Evolutionary conservation across 768 basidiomycete genomes (phyloP).

Genomic region (Dacryopinax spathularia): DNA sequence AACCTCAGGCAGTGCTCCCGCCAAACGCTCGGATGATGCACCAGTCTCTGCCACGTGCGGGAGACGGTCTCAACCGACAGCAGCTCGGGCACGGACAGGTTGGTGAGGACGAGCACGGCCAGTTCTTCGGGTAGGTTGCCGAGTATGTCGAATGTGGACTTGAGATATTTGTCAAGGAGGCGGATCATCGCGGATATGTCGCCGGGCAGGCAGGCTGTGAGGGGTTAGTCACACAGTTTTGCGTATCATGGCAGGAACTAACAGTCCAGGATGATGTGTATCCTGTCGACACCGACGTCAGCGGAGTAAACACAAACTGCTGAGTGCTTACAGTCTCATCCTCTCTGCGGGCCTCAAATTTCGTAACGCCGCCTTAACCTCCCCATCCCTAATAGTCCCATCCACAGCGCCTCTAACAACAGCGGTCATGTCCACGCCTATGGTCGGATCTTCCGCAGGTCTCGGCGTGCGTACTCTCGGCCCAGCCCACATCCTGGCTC

Average conservation of each 20-base stretch:
- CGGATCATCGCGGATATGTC: conserved; percentile 75
- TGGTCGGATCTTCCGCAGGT: neutral
- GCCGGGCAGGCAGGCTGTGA: conserved; percentile 59
- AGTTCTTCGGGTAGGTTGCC: conserved; percentile 55
- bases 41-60: conserved; percentile 32
- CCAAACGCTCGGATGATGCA: conserved; percentile 61
- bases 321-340: conserved; percentile 63
- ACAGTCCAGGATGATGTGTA: conserved; percentile 51
- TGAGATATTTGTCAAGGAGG: conserved; percentile 69
- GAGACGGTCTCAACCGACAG: conserved; percentile 42
- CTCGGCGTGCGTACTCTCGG: neutral
- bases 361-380: conserved; percentile 50
- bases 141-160: conserved; percentile 69
- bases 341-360: conserved; percentile 50
- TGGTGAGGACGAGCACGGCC: conserved; percentile 46
- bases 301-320: conserved; percentile 19
- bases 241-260: conserved; percentile 15
- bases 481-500: conserved; percentile 39
- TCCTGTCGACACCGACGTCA: conserved; percentile 27
- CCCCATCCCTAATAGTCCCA: conserved; percentile 20
- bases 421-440: neutral
- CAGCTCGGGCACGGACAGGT: conserved; percentile 45
- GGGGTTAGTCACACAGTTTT: conserved; percentile 6
- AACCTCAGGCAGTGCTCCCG: conserved; percentile 57
- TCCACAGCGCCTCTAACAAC: neutral